These are phyloP conservation scores for Cornus controversa DNA, from an alignment of 148 eudicot species.

Conservation along the genomic window DNA sequence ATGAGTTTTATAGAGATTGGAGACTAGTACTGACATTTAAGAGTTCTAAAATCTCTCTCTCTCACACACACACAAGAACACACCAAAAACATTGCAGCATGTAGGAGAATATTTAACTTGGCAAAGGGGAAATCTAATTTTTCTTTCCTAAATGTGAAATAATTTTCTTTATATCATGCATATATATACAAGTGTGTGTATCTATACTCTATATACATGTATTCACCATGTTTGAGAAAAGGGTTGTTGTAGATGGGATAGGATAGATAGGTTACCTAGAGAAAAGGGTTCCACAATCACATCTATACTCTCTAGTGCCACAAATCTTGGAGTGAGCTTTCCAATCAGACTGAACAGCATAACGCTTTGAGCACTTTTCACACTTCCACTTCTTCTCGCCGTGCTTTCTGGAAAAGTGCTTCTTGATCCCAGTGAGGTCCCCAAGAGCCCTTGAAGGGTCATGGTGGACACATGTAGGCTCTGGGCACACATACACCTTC, in stretches of 20 bases:
- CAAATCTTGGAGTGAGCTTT: conserved; percentile 83
- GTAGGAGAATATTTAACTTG: not conserved
- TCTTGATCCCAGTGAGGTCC: conserved; percentile 74
- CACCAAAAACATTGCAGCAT: not conserved
- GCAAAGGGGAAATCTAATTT: not conserved
- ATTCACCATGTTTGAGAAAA: too few species aligned
- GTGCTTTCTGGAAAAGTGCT: conserved; percentile 66
- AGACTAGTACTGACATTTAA: not conserved
- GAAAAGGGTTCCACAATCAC: conserved; percentile 76
- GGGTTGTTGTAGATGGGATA: too few species aligned
- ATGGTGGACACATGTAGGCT: conserved; percentile 69
- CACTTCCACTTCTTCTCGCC: conserved; percentile 85
- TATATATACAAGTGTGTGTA: too few species aligned
- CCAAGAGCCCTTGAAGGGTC: conserved; percentile 73
- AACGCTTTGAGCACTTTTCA: conserved; percentile 69
- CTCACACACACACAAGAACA: not conserved
- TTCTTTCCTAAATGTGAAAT: not conserved
- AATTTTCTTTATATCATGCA: not conserved
- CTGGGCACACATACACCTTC: conserved; percentile 80
- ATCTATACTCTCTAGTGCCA: conserved; percentile 74
- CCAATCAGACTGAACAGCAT: conserved; percentile 85
- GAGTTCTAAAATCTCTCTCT: not conserved
- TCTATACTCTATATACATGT: too few species aligned
- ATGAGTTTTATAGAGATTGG: not conserved
- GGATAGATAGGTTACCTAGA: conserved; percentile 45